These are phyloP conservation scores for Colletotrichum sp. DNA, from an alignment of 2,329 filamentous ascomycete genomes.

Conservation along the genomic window DNA sequence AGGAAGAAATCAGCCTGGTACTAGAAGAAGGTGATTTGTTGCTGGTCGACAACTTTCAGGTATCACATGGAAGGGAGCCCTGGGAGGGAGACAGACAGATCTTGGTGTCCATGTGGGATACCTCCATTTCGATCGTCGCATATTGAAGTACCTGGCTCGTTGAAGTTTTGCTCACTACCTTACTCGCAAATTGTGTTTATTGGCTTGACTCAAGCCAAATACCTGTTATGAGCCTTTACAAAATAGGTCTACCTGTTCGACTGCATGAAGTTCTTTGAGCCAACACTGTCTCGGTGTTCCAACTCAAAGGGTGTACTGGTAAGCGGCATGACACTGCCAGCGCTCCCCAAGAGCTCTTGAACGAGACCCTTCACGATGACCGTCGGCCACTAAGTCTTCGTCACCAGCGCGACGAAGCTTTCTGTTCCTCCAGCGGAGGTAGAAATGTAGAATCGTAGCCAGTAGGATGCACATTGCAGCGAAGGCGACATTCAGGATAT, in stretches of 20 bases:
- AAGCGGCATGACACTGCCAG: neutral
- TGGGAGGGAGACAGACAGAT: slow-evolving; percentile 18
- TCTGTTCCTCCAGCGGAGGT: neutral
- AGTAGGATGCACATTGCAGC: neutral
- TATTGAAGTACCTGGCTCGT: neutral
- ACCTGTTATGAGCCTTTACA: neutral
- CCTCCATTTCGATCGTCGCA: neutral
- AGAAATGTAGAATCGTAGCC: neutral
- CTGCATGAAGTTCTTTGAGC: neutral
- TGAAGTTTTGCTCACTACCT: neutral
- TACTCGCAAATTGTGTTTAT: neutral
- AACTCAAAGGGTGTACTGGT: neutral
- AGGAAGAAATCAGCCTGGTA: slow-evolving; percentile 21
- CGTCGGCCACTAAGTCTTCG: neutral
- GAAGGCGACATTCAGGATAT: neutral
- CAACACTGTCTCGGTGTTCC: neutral
- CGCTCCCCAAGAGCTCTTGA: neutral
- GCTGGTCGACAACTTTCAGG: slow-evolving; percentile 24
- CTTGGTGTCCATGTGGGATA: slow-evolving; percentile 17
- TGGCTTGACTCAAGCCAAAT: neutral
- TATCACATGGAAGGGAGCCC: slow-evolving; percentile 14
- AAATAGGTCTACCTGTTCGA: neutral
- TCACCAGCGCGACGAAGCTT: neutral
- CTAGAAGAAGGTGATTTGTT: slow-evolving; percentile 22
- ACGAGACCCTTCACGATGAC: neutral